Evolutionary conservation across 2,329 filamentous ascomycete genomes (phyloP), one percentile per base, ranked within the genome.

Genomic region (Conoideocrella luteorostrata): DNA sequence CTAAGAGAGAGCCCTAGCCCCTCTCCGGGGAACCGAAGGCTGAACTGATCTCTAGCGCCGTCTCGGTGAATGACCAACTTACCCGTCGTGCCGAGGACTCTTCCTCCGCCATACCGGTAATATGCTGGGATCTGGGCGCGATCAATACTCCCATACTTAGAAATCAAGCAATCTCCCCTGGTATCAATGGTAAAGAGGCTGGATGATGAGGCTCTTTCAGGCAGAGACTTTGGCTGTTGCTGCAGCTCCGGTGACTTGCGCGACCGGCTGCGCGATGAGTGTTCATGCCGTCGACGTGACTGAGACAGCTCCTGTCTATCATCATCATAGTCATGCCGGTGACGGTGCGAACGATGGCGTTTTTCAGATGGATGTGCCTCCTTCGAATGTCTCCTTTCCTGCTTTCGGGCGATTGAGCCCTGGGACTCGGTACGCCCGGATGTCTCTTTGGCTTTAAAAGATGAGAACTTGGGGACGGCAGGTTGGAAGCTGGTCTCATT

Each of bases 91-190:
- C 90, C 91, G 11, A 97, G 62, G 1, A 96, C 69, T 45, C 72
- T 74, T 3, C 88, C 88, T 44, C 70, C 69, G 12, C 88, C 86
- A 48, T 69, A 68, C 5, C 88, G 81, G 48, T 74, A 74, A 58
- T 94, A 96, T 3, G 65, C 55, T 0, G 89, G 88, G 10, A 94
- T 66, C 43, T 75, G 77, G 50, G 85, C 86, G 28, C 78, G 78
- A 58, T 95, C 81, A 30, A 86, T 73, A 22, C 46, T 39, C 12
- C 78, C 87, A 59, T 90, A 96, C 21, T 75, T 75, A 35, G 84
- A 62, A 51, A 93, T 88, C 38, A 88, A 74, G 4, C 74, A 69
- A 55, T 97, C 91, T 0, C 91, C 90, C 56, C 80, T 81, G 33
- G 70, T 78, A 62, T 97, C 91, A 41, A 86, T 56, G 35, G 78